Conservation (phyloP, 768 basidiomycete species). For the Auricularia sp. region DNA sequence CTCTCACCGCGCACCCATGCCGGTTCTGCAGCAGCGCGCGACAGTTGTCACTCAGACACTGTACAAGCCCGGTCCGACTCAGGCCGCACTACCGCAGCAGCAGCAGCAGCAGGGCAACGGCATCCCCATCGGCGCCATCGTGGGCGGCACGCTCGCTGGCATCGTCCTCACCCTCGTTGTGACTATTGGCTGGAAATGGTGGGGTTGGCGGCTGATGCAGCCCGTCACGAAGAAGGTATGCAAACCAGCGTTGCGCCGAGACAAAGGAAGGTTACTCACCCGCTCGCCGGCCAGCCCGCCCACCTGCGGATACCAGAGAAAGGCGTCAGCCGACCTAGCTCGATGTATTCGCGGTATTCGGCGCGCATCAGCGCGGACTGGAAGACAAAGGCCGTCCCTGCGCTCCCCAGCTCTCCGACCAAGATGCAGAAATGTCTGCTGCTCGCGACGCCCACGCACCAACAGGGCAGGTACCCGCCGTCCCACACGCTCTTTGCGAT, state of each 20-base stretch:
- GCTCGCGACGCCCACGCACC: not conserved
- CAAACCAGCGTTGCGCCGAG: not conserved
- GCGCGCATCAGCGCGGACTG: not conserved
- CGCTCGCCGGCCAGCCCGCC: not conserved
- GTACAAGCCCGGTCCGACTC: not conserved
- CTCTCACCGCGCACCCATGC: not conserved
- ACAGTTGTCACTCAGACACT: not conserved
- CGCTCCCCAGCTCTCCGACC: not conserved
- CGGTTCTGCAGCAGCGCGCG: not conserved
- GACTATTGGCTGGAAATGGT: constrained; percentile 36
- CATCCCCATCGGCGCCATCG: constrained; percentile 40
- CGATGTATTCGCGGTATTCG: not conserved
- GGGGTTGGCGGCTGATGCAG: constrained; percentile 24
- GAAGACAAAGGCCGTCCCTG: not conserved
- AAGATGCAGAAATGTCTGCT: not conserved
- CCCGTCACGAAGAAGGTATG: constrained; percentile 24
- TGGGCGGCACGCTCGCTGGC: constrained; percentile 40
- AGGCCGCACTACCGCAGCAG: not conserved
- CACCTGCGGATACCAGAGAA: not conserved
- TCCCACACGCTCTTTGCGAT: not conserved
- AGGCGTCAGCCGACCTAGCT: not conserved
- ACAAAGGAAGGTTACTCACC: not conserved
- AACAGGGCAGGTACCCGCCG: not conserved
- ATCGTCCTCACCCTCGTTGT: constrained; percentile 33
- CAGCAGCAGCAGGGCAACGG: not conserved